These are phyloP conservation scores for Tolypocladium paradoxum DNA, from an alignment of 2,329 filamentous ascomycete species.

Conservation along the genomic window DNA sequence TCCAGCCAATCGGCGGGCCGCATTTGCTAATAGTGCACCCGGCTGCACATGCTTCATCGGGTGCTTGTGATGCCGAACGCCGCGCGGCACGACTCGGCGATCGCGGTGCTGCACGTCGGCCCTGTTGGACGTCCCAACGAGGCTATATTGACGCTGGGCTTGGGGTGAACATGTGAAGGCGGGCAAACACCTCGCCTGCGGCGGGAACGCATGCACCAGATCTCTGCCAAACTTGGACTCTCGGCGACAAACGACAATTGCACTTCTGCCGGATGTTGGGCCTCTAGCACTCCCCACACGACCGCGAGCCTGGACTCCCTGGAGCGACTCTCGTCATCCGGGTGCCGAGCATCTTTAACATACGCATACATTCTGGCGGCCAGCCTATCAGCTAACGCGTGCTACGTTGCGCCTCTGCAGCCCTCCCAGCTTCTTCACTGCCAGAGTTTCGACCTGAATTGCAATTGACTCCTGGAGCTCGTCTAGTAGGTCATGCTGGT, in stretches of 20 bases:
- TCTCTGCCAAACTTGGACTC: too few relatives aligned
- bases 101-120: not conserved
- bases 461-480: not conserved
- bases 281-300: not conserved
- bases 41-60: not conserved
- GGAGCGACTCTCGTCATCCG: not conserved
- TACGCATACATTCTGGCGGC: not conserved
- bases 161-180: not conserved
- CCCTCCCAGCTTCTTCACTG: not conserved
- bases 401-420: too few relatives aligned
- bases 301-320: not conserved
- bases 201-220: too few relatives aligned
- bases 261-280: too few relatives aligned
- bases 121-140: not conserved
- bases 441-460: not conserved
- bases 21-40: slow-evolving; percentile 15
- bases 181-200: too few relatives aligned
- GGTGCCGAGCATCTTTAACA: not conserved
- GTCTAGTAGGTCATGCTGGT: not conserved
- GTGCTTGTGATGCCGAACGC: not conserved
- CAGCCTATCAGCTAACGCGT: too few relatives aligned
- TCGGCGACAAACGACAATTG: too few relatives aligned
- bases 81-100: not conserved
- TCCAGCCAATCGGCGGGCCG: slow-evolving; percentile 17
- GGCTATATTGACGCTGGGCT: not conserved